Base-by-base conservation (phyloP, 2,329 filamentous ascomycete species). In the Sphaerulina musiva region DNA sequence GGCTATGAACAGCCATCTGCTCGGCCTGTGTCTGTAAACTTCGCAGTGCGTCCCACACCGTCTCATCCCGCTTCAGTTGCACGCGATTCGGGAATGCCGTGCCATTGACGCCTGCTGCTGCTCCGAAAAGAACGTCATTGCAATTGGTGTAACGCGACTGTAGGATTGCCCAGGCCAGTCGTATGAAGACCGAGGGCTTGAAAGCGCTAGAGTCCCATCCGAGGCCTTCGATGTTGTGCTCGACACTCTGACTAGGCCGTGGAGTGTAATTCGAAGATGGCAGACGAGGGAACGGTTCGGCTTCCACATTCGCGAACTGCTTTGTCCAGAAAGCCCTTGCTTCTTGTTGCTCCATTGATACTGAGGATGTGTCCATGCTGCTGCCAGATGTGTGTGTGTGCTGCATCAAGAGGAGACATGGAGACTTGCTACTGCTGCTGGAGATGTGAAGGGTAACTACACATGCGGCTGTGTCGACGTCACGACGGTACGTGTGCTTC, bases 241-340 rank as follows among this genome's bases (percentile, higher is more conserved):
- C 46, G 1, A 70, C 43, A 31, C 60, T 65, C 6, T 65, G 61
- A 14, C 65, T 60, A 0, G 68, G 65, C 6, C 53, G 29, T 0
- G 62, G 54, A 1, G 64, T 58, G 12, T 62, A 58, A 6, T 52
- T 59, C 6, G 61, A 55, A 11, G 63, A 64, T 4, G 63, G 59
- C 32, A 67, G 58, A 38, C 62, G 58, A 29, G 72, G 72, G 46
- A 71, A 72, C 20, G 68, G 64, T n/a, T 68, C 66, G 4, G 66
- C 55, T 10, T 66, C 51, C 17, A 66, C 57, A n/a, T 64, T 66
- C 3, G 61, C 55, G 1, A 73, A 58, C 40, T 62, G 59, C 0
- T 61, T 51, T 26, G 64, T 64, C 71, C 72, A 74, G 41, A 51
- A 51, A 53, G 10, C 43, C 3, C 29, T 20, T 29, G 49, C 17